Conservation (phyloP, 176 grass and related monocot species). For the Rhipidocladum racemiflorum region DNA sequence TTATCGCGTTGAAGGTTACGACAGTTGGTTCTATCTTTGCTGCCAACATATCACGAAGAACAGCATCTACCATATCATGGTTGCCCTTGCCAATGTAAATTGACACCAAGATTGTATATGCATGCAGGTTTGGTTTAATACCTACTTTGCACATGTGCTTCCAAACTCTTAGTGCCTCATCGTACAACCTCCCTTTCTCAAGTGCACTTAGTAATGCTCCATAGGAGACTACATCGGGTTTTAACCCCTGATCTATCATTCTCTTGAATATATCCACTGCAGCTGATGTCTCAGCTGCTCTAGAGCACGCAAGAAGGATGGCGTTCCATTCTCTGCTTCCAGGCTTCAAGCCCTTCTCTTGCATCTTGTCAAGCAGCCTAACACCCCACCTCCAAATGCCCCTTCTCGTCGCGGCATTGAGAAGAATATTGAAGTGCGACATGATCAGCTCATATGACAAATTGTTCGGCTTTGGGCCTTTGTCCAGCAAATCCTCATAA, state of each 20-base stretch:
- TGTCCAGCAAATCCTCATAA: conserved; percentile 83
- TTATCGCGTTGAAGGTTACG: conserved; percentile 92
- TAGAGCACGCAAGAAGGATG: conserved; percentile 78
- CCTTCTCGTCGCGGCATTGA: conserved; percentile 66
- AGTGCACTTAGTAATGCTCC: conserved; percentile 70
- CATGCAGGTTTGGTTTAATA: conserved; percentile 68
- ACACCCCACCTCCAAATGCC: conserved; percentile 74
- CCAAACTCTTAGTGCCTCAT: conserved; percentile 71
- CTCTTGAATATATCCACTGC: conserved; percentile 69
- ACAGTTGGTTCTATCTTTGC: conserved; percentile 60
- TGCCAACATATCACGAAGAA: conserved; percentile 63
- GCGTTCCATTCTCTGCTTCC: conserved; percentile 80
- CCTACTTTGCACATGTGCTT: conserved; percentile 78
- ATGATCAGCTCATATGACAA: conserved; percentile 72
- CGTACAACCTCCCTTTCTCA: conserved; percentile 75
- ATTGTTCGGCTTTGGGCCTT: conserved; percentile 71
- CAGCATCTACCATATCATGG: conserved; percentile 49
- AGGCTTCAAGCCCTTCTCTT: conserved; percentile 73
- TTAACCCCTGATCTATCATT: conserved; percentile 69
- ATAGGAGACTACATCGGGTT: conserved; percentile 68
- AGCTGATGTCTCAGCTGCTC: conserved; percentile 63
- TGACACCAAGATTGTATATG: conserved; percentile 75
- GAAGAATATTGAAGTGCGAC: conserved; percentile 71
- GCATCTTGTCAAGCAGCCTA: conserved; percentile 79
- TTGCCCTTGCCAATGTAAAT: conserved; percentile 68